Evolutionary conservation across 148 eudicot species (phyloP), one percentile per base, ranked within the genome.

Genomic region (Polygonum maritimum): DNA sequence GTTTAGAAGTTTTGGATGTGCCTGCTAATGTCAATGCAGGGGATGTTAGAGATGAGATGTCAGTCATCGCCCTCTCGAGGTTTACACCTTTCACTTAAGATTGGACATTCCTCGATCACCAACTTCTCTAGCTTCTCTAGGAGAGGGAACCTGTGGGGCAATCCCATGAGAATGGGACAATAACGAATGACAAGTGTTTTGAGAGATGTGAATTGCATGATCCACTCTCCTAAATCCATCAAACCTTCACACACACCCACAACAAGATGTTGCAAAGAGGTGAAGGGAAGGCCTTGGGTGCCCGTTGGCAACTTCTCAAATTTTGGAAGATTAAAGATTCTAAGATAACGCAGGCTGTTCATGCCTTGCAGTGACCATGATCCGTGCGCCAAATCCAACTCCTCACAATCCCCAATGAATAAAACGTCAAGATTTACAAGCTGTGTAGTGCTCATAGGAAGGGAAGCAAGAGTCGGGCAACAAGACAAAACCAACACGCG

Each of bases 221-320:
- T 71, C 48, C 74, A 71, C 6, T 45, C 51, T 18, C 6, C 48
- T 41, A 71, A 6, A 2, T 71, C 51, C 5, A n/a, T 33, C 74
- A 71, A 71, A 21, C 51, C 51, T 40, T 40, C 13, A 71, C 74
- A 40, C 0, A 3, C 7, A 0, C 1, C 0, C 13, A 71, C 6
- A n/a, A n/a, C 11, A 40, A 71, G 51, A 40, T 45, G n/a, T 21
- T 71, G 49, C 74, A 71, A 71, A 39, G 74, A 40, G 35, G 74
- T 19, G 16, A 71, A 33, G 71, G 19, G 40, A 40, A 40, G 13
- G 18, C 74, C 51, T 13, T 63, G 4, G 13, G 12, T 18, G 11
- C 71, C 71, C 41, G 14, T 13, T 9, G 39, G 3, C 40, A 67
- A 67, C 41, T 39, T 39, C 2, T 16, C 7, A 8, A 67, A 67